These are phyloP conservation scores for Exserohilum rostratum DNA, from an alignment of 2,329 filamentous ascomycete genomes.

Conservation along the genomic window DNA sequence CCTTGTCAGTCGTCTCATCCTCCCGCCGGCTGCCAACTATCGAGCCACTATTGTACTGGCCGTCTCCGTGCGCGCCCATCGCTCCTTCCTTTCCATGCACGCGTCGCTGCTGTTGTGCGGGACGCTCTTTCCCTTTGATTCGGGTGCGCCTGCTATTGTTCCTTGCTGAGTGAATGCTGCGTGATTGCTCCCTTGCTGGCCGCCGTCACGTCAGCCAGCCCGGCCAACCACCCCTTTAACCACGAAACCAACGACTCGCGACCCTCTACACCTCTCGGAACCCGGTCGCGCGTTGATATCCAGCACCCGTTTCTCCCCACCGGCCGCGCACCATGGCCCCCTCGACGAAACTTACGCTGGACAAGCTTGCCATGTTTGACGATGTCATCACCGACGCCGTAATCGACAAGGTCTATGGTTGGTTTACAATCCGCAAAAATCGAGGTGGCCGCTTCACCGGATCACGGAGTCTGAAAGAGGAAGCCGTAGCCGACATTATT, in stretches of 20 bases:
- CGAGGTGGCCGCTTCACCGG: slow-evolving; percentile 81
- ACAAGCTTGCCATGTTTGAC: slow-evolving; percentile 90
- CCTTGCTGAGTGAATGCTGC: slow-evolving; percentile 29
- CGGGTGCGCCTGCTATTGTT: slow-evolving; percentile 15
- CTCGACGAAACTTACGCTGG: slow-evolving; percentile 78
- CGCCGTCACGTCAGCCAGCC: slow-evolving; percentile 36
- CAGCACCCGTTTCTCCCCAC: background rate
- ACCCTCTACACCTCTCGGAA: background rate
- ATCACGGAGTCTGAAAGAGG: slow-evolving; percentile 76
- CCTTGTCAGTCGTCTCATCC: slow-evolving; percentile 20
- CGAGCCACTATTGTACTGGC: slow-evolving; percentile 20
- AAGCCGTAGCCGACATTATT: slow-evolving; percentile 65
- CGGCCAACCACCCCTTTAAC: slow-evolving; percentile 17
- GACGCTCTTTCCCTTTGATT: slow-evolving; percentile 33
- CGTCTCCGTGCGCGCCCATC: slow-evolving; percentile 34
- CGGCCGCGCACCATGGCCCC: slow-evolving; percentile 49
- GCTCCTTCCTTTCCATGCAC: slow-evolving; percentile 29
- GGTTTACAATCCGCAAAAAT: slow-evolving; percentile 96
- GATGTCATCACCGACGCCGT: slow-evolving; percentile 94
- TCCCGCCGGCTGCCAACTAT: slow-evolving; percentile 28
- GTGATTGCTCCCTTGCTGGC: slow-evolving; percentile 16
- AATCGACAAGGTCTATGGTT: slow-evolving; percentile 94
- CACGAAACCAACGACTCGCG: slow-evolving; percentile 5
- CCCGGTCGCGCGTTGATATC: background rate
- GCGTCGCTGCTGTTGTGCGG: slow-evolving; percentile 16